Conservation (phyloP, 2,329 filamentous ascomycete species). For the Falciphora oryzae region DNA sequence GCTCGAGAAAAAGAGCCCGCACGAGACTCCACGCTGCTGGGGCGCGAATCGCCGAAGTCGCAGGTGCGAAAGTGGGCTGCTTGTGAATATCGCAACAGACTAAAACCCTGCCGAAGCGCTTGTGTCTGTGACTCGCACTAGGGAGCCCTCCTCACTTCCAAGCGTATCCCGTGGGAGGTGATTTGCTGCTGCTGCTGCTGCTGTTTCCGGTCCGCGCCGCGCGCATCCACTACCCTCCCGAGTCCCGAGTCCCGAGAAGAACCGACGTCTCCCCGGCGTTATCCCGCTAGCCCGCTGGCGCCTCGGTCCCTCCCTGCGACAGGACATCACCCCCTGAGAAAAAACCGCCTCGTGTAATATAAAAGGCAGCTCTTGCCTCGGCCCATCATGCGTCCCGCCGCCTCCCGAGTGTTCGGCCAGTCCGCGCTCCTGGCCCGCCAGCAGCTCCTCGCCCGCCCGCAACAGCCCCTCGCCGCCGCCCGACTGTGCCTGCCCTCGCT, state of each 20-base stretch:
- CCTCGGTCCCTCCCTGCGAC: not conserved
- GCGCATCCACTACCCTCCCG: too few relatives aligned
- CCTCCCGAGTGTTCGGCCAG: slow-evolving; percentile 10
- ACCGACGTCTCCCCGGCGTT: not conserved
- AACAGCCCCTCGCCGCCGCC: slow-evolving; percentile 6
- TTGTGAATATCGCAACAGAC: not conserved
- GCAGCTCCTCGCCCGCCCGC: slow-evolving; percentile 6
- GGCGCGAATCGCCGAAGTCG: not conserved
- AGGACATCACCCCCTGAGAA: not conserved
- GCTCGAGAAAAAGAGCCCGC: not conserved
- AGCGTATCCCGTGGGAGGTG: not conserved
- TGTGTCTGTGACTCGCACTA: not conserved
- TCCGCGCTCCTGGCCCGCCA: slow-evolving; percentile 12
- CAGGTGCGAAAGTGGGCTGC: not conserved
- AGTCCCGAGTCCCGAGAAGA: not conserved
- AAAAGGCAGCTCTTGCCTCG: not conserved
- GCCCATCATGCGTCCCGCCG: slow-evolving; percentile 21
- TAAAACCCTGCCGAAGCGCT: not conserved
- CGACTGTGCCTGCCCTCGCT: not conserved
- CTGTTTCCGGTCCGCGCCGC: not conserved
- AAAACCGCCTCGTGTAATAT: not conserved
- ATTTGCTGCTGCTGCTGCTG: not conserved
- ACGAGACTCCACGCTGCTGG: not conserved
- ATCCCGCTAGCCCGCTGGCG: not conserved
- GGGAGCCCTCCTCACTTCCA: not conserved